Conservation (phyloP, 495 filamentous ascomycete genomes). For the Talaromyces proteolyticus region DNA sequence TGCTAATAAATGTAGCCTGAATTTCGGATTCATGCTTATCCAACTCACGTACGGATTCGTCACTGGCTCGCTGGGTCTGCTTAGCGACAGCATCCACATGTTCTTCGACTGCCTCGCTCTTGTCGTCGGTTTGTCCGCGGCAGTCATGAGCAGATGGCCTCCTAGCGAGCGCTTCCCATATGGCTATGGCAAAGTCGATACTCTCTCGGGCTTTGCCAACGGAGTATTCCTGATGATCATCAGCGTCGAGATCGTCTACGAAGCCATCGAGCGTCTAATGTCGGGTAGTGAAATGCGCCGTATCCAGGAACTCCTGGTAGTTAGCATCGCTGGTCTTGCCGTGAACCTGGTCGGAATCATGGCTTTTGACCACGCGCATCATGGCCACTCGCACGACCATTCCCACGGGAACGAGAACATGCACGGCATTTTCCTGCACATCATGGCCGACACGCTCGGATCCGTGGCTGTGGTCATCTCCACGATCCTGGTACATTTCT, state of each 20-base stretch:
- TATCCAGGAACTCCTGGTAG: slow-evolving; percentile 78
- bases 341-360: slow-evolving; percentile 92
- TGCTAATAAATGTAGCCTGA: slow-evolving; percentile 55
- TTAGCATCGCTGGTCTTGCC: slow-evolving; percentile 75
- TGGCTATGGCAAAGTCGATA: slow-evolving; percentile 95
- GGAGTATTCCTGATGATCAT: slow-evolving; percentile 97
- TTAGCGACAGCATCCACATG: slow-evolving; percentile 99
- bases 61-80: slow-evolving; percentile 85
- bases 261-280: slow-evolving; percentile 80
- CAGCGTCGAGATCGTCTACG: slow-evolving; percentile 93
- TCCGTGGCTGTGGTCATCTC: slow-evolving; percentile 93
- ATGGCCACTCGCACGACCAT: slow-evolving; percentile 57
- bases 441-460: slow-evolving; percentile 90
- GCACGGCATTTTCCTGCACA: slow-evolving; percentile 97
- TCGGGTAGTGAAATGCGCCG: slow-evolving; percentile 78
- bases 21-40: slow-evolving; percentile 91
- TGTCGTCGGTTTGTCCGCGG: slow-evolving; percentile 85
- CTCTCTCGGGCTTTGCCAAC: slow-evolving; percentile 92
- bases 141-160: slow-evolving; percentile 97
- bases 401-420: slow-evolving; percentile 93
- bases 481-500: slow-evolving; percentile 78
- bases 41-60: slow-evolving; percentile 91
- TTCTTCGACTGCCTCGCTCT: slow-evolving; percentile 97
- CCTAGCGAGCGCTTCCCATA: slow-evolving; percentile 84
- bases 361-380: slow-evolving; percentile 71